Evolutionary conservation across 257 asterid genomes (phyloP).

Genomic region (Scutellaria baicalensis): DNA sequence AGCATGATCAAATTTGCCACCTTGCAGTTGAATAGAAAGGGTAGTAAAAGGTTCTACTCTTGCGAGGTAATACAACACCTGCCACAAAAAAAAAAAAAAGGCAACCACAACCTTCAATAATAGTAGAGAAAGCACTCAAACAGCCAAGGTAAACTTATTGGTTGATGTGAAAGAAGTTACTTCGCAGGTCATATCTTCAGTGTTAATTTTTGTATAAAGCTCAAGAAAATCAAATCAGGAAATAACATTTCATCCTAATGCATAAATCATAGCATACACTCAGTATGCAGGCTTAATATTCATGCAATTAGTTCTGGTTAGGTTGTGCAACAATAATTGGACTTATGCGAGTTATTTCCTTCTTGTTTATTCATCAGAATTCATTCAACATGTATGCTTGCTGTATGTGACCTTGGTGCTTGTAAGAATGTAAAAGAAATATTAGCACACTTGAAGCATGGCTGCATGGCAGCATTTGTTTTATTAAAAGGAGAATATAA

Average conservation of each 20-base stretch:
- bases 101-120: constrained; percentile 9
- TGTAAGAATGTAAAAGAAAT: not conserved
- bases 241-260: not conserved
- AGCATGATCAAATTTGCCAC: constrained; percentile 97
- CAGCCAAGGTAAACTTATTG: not conserved
- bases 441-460: constrained; percentile 8
- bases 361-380: not conserved
- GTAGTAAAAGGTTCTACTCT: constrained; percentile 98
- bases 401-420: constrained; percentile 5
- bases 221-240: constrained; percentile 11
- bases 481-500: constrained; percentile 8
- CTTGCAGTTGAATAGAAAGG: constrained; percentile 94
- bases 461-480: not conserved
- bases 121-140: constrained; percentile 14
- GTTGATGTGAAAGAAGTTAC: constrained; percentile 8
- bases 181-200: not conserved
- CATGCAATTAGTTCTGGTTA: constrained; percentile 3
- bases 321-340: constrained; percentile 1
- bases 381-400: not conserved
- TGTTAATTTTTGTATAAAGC: not conserved
- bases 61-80: constrained; percentile 89
- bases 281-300: constrained; percentile 1
- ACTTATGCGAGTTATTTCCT: not conserved
- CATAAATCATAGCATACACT: not conserved
- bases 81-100: constrained; percentile 17